Conservation (phyloP, 495 filamentous ascomycete genomes). For the Pyronema omphalodes region DNA sequence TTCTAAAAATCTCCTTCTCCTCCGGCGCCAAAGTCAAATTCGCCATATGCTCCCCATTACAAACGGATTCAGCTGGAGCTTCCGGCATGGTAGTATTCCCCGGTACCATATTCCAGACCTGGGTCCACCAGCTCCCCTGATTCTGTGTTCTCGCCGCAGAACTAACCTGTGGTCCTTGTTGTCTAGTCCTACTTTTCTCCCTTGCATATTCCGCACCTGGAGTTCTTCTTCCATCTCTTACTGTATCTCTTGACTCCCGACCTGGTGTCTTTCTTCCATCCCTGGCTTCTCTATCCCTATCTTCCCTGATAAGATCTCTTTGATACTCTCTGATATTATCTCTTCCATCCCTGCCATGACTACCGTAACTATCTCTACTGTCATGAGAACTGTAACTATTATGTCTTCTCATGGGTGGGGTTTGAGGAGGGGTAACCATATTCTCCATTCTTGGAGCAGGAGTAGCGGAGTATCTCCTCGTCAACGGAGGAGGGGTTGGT, state of each 20-base stretch:
- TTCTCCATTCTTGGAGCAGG: background rate
- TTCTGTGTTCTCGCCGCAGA: constrained; percentile 8
- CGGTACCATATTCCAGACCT: constrained; percentile 16
- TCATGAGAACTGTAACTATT: background rate
- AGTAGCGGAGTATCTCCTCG: background rate
- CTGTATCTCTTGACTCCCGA: too few species aligned
- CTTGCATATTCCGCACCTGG: too few species aligned
- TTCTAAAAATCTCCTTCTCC: constrained; percentile 24
- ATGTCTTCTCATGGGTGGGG: background rate
- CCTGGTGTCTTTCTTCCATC: too few species aligned
- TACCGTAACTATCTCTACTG: too few species aligned
- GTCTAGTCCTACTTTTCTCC: too few species aligned
- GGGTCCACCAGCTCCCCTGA: constrained; percentile 12
- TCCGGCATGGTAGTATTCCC: constrained; percentile 14
- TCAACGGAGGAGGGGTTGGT: too few species aligned
- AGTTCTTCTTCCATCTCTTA: too few species aligned
- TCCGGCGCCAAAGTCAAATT: constrained; percentile 20
- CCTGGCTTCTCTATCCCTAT: background rate
- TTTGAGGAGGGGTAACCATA: background rate
- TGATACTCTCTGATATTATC: background rate
- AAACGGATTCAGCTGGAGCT: constrained; percentile 13
- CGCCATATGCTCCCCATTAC: constrained; percentile 21
- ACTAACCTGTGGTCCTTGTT: constrained; percentile 3
- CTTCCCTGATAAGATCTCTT: background rate
- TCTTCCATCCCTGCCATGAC: too few species aligned